Evolutionary conservation across 2,329 filamentous ascomycete species (phyloP).

Genomic region (Colletotrichum brevisporum): DNA sequence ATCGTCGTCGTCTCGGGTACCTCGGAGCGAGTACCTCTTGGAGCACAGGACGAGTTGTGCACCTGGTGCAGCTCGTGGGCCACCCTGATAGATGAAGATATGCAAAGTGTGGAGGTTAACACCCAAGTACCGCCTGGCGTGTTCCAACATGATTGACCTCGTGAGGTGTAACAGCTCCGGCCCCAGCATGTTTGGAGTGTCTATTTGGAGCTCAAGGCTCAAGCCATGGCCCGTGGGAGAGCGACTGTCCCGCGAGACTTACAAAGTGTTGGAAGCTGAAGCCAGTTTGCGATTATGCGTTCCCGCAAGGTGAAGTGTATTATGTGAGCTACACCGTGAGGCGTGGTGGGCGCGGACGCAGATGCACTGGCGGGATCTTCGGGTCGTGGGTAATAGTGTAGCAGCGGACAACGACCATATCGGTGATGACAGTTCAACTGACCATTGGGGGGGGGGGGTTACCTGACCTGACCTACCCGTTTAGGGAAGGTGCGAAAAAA

Average conservation of each 20-base stretch:
- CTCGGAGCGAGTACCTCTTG: neutral
- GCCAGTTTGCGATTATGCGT: conserved; percentile 3
- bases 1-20: neutral
- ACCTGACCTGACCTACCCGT: too few relatives aligned
- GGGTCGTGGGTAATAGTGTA: conserved; percentile 20
- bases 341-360: neutral
- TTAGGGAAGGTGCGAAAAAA: too few relatives aligned
- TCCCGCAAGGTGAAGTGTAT: too few relatives aligned
- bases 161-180: conserved; percentile 22
- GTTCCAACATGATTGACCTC: conserved; percentile 35
- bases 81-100: conserved; percentile 21
- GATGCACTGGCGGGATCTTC: conserved; percentile 22
- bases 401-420: conserved; percentile 14
- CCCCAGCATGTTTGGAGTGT: conserved; percentile 14
- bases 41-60: conserved; percentile 6
- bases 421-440: too few relatives aligned
- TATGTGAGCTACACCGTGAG: too few relatives aligned
- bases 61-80: neutral
- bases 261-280: neutral
- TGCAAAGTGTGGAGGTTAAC: conserved; percentile 34
- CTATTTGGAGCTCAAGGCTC: conserved; percentile 18
- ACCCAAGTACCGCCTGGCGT: conserved; percentile 11
- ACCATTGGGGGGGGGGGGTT: too few relatives aligned
- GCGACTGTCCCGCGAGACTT: too few relatives aligned
- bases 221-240: neutral